Evolutionary conservation across 208 protist genomes (phyloP).

Genomic region (Leptomonas pyrrhocoris): DNA sequence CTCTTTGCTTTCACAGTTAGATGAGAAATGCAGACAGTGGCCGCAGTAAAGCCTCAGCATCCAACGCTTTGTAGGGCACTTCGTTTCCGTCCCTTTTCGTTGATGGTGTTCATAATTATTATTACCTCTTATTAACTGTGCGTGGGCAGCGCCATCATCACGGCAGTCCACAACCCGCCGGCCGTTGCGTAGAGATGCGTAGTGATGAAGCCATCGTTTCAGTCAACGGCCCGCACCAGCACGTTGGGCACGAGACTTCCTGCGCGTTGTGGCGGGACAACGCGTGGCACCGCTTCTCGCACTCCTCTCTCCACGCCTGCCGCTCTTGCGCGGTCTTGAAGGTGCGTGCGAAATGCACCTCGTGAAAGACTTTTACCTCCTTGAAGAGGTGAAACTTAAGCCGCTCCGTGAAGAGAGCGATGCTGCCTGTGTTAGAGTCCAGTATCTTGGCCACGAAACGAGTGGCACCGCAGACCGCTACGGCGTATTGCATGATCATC

Average conservation of each 20-base stretch:
- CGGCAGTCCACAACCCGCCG: background rate
- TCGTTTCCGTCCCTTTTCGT: too few relatives aligned
- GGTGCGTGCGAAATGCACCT: slow-evolving; percentile 62
- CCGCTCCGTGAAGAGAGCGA: slow-evolving; percentile 69
- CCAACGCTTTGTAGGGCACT: too few relatives aligned
- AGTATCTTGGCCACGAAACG: slow-evolving; percentile 92
- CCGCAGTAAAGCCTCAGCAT: too few relatives aligned
- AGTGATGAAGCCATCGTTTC: slow-evolving; percentile 14
- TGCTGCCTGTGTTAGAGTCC: slow-evolving; percentile 68
- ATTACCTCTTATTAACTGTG: too few relatives aligned
- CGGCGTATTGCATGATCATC: slow-evolving; percentile 88
- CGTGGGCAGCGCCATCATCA: background rate
- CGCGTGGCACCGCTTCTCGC: slow-evolving; percentile 15
- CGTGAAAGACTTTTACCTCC: slow-evolving; percentile 84
- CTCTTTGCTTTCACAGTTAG: too few relatives aligned
- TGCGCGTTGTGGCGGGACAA: background rate
- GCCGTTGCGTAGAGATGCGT: slow-evolving; percentile 9
- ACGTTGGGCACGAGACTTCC: slow-evolving; percentile 1
- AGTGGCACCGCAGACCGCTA: slow-evolving; percentile 57
- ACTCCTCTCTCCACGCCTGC: slow-evolving; percentile 35
- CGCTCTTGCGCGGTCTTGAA: slow-evolving; percentile 38
- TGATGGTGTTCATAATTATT: too few relatives aligned
- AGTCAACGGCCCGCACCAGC: slow-evolving; percentile 26
- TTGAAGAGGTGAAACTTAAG: slow-evolving; percentile 75
- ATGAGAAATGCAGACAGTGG: too few relatives aligned